Evolutionary conservation across 305 asterid genomes (phyloP).

Genomic region (Fraxinus sp.): DNA sequence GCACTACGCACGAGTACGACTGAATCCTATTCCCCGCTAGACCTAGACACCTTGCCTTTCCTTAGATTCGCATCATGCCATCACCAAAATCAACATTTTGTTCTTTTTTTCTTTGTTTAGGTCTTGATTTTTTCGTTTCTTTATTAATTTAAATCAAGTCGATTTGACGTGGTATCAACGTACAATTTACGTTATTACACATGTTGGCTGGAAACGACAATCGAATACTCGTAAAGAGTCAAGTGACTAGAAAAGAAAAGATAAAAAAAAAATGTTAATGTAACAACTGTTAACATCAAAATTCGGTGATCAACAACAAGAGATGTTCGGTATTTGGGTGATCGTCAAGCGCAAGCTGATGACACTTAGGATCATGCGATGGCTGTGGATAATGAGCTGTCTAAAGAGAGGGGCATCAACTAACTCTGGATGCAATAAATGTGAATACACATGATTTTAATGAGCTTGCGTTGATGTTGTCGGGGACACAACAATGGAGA

Average conservation of each 20-base stretch:
- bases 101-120: not conserved
- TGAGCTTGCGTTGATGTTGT: not conserved
- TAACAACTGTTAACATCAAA: no score
- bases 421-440: not conserved
- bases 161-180: not conserved
- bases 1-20: constrained; percentile 44
- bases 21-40: constrained; percentile 51
- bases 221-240: not conserved
- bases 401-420: not conserved
- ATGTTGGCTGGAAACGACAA: not conserved
- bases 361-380: not conserved
- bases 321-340: not conserved
- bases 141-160: not conserved
- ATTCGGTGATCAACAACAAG: no score
- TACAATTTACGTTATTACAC: not conserved
- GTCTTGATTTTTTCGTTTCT: not conserved
- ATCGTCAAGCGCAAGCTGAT: not conserved
- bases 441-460: not conserved
- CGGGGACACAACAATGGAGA: not conserved
- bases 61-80: constrained; percentile 39
- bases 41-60: constrained; percentile 25
- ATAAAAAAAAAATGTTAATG: not conserved
- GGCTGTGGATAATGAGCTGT: not conserved
- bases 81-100: constrained; percentile 9
- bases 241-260: not conserved